Base-by-base conservation (phyloP, 495 filamentous ascomycete genomes). In the Trichoderma virens region DNA sequence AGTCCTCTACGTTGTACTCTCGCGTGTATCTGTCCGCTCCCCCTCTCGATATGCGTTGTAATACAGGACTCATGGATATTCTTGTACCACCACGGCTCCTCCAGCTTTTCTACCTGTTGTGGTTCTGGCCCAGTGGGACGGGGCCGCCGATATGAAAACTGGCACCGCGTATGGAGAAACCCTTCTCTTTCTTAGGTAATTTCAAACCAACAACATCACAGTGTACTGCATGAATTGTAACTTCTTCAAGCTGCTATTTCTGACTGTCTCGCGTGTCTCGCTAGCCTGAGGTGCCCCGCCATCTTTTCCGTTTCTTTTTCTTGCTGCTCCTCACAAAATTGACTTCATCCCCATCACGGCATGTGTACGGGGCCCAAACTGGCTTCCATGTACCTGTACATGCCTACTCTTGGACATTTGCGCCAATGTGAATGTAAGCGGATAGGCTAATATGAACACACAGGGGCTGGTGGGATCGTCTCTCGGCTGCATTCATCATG, bases 91-190 rank as follows among this genome's bases (percentile, higher is more conserved):
- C n/a, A n/a, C n/a, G n/a, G n/a, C n/a, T n/a, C 34, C 34, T 35
- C 34, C 34, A 35, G 34, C 13, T 13, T 35, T 13, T 35, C n/a
- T 6, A 35, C 34, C 34, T 4, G 11, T 30, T 56, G 23, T 14
- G 11, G 18, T 56, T 11, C 5, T 27, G 23, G 11, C 13, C 25
- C 7, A 25, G 11, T 30, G 25, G 9, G 18, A 56, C 25, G 51
- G 51, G 13, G 27, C 51, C 25, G 25, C 51, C 51, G 51, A 56
- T 56, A 56, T 56, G 51, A 56, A 56, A 56, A 56, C 23, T 56
- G 51, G 51, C 51, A 56, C 51, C 51, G 23, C 23, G 18, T 11
- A 30, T 30, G 51, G 51, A 56, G 51, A 51, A 41, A n/a, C n/a
- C n/a, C n/a, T n/a, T n/a, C n/a, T n/a, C n/a, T 41, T 25, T 28